Percentiles rank a stretch among this genome's conserved stretches.
phyloP scores from a whole-genome alignment of 306 rosid genomes.

The Vicia villosa region DNA sequence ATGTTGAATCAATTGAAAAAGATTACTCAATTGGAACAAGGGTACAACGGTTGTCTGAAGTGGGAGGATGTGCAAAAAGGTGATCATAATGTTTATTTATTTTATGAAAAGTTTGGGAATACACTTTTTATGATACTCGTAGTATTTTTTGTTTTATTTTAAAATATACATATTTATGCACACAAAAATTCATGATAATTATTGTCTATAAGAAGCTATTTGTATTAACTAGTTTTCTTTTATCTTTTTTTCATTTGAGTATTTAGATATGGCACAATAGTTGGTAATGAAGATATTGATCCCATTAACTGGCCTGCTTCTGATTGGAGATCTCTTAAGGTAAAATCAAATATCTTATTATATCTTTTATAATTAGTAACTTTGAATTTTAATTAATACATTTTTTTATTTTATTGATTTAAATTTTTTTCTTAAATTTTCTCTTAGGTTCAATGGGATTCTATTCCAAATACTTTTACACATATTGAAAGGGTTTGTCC shows the following conservation, averaged over 20 bases:
- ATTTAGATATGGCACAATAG: conserved; percentile 59
- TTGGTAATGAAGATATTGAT: conserved; percentile 57
- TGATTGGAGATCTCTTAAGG: conserved; percentile 73
- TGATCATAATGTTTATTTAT: conserved; percentile 22
- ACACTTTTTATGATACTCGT: neutral
- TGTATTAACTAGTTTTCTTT: neutral
- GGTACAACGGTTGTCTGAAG: conserved; percentile 43
- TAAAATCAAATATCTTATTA: conserved; percentile 31
- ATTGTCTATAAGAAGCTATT: conserved; percentile 10
- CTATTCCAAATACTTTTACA: conserved; percentile 18
- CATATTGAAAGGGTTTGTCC: conserved; percentile 65
- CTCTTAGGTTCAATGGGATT: conserved; percentile 73
- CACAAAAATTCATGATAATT: neutral
- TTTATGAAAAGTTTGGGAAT: neutral
- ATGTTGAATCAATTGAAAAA: conserved; percentile 42
- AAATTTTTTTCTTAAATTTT: neutral
- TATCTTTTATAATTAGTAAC: conserved; percentile 5
- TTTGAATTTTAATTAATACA: neutral
- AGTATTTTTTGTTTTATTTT: neutral
- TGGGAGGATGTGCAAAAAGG: conserved; percentile 63
- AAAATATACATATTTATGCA: neutral
- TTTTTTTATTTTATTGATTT: conserved; percentile 17
- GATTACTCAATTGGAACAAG: conserved; percentile 54
- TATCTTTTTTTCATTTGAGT: conserved; percentile 32
- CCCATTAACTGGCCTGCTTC: conserved; percentile 65